Evolutionary conservation across 2,329 filamentous ascomycete species (phyloP), one percentile per base, ranked within the genome.

Genomic region (Fusarium luffae): DNA sequence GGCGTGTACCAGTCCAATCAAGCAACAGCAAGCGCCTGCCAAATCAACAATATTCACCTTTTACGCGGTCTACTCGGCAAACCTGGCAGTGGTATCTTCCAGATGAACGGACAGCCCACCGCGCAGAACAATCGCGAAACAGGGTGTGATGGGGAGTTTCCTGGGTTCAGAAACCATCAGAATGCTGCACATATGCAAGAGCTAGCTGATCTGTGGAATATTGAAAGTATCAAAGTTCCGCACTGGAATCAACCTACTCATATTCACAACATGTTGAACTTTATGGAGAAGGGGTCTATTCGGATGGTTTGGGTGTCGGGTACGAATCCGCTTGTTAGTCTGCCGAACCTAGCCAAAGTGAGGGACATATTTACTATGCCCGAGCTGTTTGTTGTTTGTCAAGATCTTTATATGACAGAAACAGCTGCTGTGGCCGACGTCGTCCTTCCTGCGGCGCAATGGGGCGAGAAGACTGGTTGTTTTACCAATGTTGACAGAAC

Each of bases 111-210:
- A 0, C 54, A 57, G 3, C 46, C 54, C 16, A 57, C 44, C 0
- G 54, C 54, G 1, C 54, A 51, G 32, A 57, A 57, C 2, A 57
- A 57, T 16, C 54, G 54, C 3, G 54, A 57, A 2, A 51, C 54
- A 2, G 54, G 54, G 1, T 57, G 46, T 0, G 54, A 57, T 18
- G 54, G 54, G 0, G 54, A 57, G 1, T 57, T 57, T 2, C 54
- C 54, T 1, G 54, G 54, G 1, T 57, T 57, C 3, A 4, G 54
- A 0, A 57, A 57, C 13, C 44, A 57, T 3, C 54, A 57, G 4
- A 57, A 57, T 7, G 54, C 44, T 0, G 50, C 49, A 3, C 44
- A 57, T 0, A 57, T 51, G 44, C 44, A 51, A 3, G 54, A 57
- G 0, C 5, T 57, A 1, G 54, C 54, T 18, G 32, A 51, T 1